These are phyloP conservation scores for Chrysanthemum lavandulifolium DNA, from an alignment of 129 eudicot species.

Conservation along the genomic window DNA sequence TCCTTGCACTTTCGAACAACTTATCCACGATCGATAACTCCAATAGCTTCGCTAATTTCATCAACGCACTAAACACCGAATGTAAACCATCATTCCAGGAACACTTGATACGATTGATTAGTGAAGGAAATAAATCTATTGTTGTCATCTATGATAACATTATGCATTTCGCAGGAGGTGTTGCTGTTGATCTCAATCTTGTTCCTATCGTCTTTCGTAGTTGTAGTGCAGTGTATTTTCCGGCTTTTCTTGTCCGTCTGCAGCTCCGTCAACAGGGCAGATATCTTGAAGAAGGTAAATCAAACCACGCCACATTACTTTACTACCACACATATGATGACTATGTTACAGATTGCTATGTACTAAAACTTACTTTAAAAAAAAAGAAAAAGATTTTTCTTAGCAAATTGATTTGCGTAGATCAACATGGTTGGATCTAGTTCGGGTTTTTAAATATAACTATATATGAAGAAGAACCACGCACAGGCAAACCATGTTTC, in stretches of 20 bases:
- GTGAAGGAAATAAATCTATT: conserved; percentile 22
- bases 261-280: conserved; percentile 27
- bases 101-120: conserved; percentile 32
- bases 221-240: conserved; percentile 25
- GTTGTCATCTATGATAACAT: conserved; percentile 46
- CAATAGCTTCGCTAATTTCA: conserved; percentile 1
- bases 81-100: conserved; percentile 35
- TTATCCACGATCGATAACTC: conserved; percentile 11
- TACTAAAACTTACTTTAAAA: too few relatives aligned
- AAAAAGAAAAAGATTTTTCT: too few relatives aligned
- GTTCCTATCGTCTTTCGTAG: conserved; percentile 32
- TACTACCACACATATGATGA: not conserved
- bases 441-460: too few relatives aligned
- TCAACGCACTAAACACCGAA: conserved; percentile 25
- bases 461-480: too few relatives aligned
- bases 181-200: conserved; percentile 37
- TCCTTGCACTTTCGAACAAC: conserved; percentile 36
- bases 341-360: not conserved
- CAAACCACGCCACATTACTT: not conserved
- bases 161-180: conserved; percentile 42
- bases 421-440: too few relatives aligned
- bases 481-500: too few relatives aligned
- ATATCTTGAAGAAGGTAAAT: conserved; percentile 34
- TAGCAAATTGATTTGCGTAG: too few relatives aligned
- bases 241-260: conserved; percentile 25